Evolutionary conservation across 768 basidiomycete genomes (phyloP), one percentile per base, ranked within the genome.

Genomic region (Multifurca ochricompacta): DNA sequence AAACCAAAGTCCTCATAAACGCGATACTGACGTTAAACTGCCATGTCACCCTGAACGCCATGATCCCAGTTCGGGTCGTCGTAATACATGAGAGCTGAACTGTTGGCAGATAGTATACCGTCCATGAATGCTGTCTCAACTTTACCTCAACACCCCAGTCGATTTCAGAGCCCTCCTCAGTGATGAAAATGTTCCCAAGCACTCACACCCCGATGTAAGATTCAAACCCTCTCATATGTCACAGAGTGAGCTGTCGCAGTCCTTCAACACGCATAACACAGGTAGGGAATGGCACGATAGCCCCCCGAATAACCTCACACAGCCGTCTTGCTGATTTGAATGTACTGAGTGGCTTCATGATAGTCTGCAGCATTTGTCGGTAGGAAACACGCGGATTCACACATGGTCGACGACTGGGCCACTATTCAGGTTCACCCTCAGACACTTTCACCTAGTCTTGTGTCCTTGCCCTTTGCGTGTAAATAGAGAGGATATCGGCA

Each of bases 11-110:
- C 36, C 25, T 1, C 6, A 0, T 9, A 59, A 42, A 13, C 49
- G 47, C 1, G 25, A 34, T 7, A 53, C 54, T 0, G 54, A 53
- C 49, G 51, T n/a, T 51, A 47, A 46, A 62, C 43, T 59, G 61
- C 61, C 58, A 59, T 18, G 61, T 62, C 1, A n/a, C 61, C 58
- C 61, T 62, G 32, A 23, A 18, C 16, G 4, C 10, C n/a, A 25
- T 40, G n/a, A n/a, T n/a, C n/a, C 14, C 32, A 9, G 25, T 13
- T 25, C 5, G 19, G 6, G n/a, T n/a, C n/a, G 11, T 28, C 13
- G 7, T 4, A 14, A n/a, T 5, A 6, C 23, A 8, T 13, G 34
- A 6, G 11, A 51, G n/a, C n/a, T n/a, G n/a, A 18, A 1, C 10
- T 9, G 9, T 23, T 8, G 18, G 2, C 28, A 3, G 21, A 31